phyloP scores from a whole-genome alignment of 139 green algal genomes.

The Dunaliella primolecta region DNA sequence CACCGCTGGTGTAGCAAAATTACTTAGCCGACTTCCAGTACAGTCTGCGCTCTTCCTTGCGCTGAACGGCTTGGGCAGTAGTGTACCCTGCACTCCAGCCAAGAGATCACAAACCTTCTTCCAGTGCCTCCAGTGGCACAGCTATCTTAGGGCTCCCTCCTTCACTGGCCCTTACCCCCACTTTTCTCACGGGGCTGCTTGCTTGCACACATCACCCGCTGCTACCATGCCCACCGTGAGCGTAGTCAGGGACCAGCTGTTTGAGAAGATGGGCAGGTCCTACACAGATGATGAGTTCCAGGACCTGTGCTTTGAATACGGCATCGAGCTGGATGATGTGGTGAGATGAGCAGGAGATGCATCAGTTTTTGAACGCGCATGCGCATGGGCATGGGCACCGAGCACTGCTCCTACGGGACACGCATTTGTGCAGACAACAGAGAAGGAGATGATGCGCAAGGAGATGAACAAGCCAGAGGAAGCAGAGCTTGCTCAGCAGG shows the following conservation, averaged over 20 bases:
- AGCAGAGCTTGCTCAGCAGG: not conserved
- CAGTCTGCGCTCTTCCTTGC: no score
- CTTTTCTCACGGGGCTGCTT: no score
- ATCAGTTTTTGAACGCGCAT: not conserved
- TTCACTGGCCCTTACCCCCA: no score
- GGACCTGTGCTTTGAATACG: conserved; percentile 98
- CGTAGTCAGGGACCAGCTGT: conserved; percentile 87
- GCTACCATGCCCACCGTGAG: conserved; percentile 72
- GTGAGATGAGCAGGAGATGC: no score
- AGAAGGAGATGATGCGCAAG: conserved; percentile 91
- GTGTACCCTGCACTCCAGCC: no score
- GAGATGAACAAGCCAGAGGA: conserved; percentile 49
- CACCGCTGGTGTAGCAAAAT: no score
- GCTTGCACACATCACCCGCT: not conserved
- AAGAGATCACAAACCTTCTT: no score
- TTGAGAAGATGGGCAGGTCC: conserved; percentile 74
- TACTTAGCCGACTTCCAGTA: no score
- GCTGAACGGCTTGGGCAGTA: no score
- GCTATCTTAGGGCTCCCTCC: no score
- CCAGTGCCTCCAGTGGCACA: no score
- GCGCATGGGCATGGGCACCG: not conserved
- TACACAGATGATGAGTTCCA: conserved; percentile 98
- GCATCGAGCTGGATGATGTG: conserved; percentile 98
- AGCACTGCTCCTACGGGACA: not conserved
- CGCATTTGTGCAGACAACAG: conserved; percentile 67